Evolutionary conservation across 768 basidiomycete genomes (phyloP), one percentile per base, ranked within the genome.

Genomic region (Termitomyces sp.): DNA sequence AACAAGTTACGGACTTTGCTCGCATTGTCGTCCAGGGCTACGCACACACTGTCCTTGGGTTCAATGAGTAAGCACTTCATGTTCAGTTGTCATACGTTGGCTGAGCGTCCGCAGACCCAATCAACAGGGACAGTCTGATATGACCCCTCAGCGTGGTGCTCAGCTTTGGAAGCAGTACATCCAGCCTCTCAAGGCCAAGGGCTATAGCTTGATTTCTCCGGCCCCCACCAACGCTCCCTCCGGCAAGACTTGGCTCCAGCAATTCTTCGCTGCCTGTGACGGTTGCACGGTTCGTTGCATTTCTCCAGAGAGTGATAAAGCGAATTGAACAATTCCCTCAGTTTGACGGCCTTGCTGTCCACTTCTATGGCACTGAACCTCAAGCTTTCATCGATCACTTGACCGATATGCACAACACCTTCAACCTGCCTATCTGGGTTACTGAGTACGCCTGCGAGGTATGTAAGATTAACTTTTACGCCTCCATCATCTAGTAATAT

Each of bases 391-490:
- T 82, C 54, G n/a, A 56, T 13, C 87, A 85, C 69, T 68, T 87
- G 50, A 63, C 64, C 9, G 62, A 70, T 1, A 79, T 80, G 64
- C 71, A 89, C 65, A 59, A 60, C 41, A 71, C 70, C 2, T 85
- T 81, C 64, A 35, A 57, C 16, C 63, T 66, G 56, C 69, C 70
- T 30, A 72, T 92, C 64, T 83, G 79, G 78, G 68, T 87, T 57
- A 88, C 88, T 4, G 91, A 94, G 66, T 85, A 81, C 63, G 90
- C 88, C 59, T 85, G 83, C 73, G 75, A 84, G 74, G 88, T 82
- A 58, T 18, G 58, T 58, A 20, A 6, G 10, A 24, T 51, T 33
- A 20, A 22, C 38, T 46, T 4, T 3, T 2, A 18, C 22, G 38
- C 33, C 54, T 16, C 16, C 3, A 33, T 10, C 5, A 13, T 33